phyloP scores from a whole-genome alignment of 306 rosid species.

The Chamaecrista fasciculata region DNA sequence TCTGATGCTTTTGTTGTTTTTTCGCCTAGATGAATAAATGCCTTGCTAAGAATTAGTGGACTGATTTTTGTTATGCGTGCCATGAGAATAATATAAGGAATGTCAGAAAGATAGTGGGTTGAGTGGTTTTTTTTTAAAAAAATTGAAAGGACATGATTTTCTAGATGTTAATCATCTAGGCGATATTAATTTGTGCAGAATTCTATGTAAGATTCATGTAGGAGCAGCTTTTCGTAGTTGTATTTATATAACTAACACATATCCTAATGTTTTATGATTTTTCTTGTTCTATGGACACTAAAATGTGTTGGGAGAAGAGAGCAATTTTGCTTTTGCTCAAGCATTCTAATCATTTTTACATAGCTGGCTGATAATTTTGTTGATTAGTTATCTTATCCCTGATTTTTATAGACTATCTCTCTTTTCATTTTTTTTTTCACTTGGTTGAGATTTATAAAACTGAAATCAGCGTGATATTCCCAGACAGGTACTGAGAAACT shows the following conservation, averaged over 20 bases:
- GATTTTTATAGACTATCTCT: constrained; percentile 29
- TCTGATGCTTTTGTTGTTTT: too few species aligned
- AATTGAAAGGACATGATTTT: constrained; percentile 36
- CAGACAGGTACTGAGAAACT: too few species aligned
- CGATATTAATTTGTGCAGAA: constrained; percentile 32
- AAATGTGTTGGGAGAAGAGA: constrained; percentile 1
- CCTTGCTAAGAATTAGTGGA: constrained; percentile 43
- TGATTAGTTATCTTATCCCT: constrained; percentile 18
- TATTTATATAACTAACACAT: constrained; percentile 30
- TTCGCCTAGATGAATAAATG: constrained; percentile 79
- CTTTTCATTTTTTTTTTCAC: not conserved
- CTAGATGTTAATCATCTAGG: constrained; percentile 29
- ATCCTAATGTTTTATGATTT: constrained; percentile 25
- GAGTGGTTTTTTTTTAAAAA: constrained; percentile 34
- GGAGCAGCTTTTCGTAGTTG: constrained; percentile 30
- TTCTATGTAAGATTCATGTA: constrained; percentile 29
- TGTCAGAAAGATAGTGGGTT: constrained; percentile 47
- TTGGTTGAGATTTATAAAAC: not conserved
- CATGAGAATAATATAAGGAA: constrained; percentile 39
- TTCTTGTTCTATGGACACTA: constrained; percentile 28
- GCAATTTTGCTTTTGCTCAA: constrained; percentile 28
- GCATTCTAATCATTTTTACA: constrained; percentile 24
- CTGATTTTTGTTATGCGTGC: constrained; percentile 35
- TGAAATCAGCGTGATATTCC: not conserved
- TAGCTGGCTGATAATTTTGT: constrained; percentile 19